A percentile compares a stretch with the other conserved stretches of the same genome.
Evolutionary conservation across 2,329 filamentous ascomycete genomes (phyloP).

Genomic region (Thyridium curvatum): DNA sequence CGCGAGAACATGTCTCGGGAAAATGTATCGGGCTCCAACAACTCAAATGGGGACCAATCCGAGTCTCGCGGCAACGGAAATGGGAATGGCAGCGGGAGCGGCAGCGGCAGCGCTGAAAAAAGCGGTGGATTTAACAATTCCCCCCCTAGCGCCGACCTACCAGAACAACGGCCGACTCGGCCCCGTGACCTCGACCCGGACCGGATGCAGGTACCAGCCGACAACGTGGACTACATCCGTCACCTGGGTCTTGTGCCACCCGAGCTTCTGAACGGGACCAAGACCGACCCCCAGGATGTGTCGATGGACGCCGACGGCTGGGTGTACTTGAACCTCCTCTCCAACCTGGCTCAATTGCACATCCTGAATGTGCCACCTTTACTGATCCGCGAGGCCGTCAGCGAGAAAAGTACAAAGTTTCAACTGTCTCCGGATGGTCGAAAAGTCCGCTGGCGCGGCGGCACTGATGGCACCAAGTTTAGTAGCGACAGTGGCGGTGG

Average conservation of each 20-base stretch:
- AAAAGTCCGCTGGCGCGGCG: conserved; percentile 75
- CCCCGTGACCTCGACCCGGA: conserved; percentile 73
- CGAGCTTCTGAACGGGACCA: conserved; percentile 39
- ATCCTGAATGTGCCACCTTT: conserved; percentile 76
- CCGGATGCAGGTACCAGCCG: conserved; percentile 65
- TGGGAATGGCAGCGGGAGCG: conserved; percentile 13
- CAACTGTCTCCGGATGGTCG: conserved; percentile 72
- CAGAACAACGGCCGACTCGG: conserved; percentile 71
- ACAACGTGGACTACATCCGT: conserved; percentile 75
- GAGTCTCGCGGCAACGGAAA: conserved; percentile 32
- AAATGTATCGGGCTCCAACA: conserved; percentile 36
- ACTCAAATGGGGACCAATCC: conserved; percentile 40
- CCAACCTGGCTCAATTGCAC: conserved; percentile 77
- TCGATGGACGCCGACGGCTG: conserved; percentile 64
- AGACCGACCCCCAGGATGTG: conserved; percentile 34
- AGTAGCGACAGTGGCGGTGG: conserved; percentile 56
- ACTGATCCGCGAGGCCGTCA: conserved; percentile 68
- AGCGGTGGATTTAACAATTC: conserved; percentile 27
- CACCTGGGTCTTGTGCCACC: conserved; percentile 64
- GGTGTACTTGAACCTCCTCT: conserved; percentile 76
- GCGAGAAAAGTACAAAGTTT: conserved; percentile 65
- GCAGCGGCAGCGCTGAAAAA: conserved; percentile 17
- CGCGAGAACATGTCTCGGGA: conserved; percentile 36
- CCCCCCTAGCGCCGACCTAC: conserved; percentile 29
- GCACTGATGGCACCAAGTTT: conserved; percentile 55